Conservation (phyloP, 176 grass and related monocot species). For the Chloris gayana region DNA sequence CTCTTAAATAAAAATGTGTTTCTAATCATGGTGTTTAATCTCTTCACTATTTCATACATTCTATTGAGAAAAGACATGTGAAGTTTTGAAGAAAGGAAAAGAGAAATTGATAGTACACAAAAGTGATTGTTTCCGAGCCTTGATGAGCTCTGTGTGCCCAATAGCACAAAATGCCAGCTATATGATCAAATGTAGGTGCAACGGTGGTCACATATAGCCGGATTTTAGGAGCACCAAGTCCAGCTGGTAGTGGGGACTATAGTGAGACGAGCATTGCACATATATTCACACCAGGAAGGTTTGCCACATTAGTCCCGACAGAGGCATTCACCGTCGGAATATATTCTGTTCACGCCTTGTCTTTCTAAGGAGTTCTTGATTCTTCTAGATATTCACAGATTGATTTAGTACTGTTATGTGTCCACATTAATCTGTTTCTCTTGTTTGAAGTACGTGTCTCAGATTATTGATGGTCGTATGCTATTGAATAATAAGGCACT, state of each 20-base stretch:
- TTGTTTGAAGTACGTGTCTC: conserved; percentile 9
- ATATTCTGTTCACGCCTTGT: conserved; percentile 45
- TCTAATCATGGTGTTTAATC: neutral
- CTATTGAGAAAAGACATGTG: conserved; percentile 5
- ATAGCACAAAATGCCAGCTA: conserved; percentile 50
- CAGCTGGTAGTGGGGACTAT: conserved; percentile 49
- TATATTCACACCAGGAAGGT: conserved; percentile 31
- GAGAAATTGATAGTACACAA: neutral
- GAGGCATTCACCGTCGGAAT: conserved; percentile 40
- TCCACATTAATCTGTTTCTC: conserved; percentile 12
- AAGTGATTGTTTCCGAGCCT: conserved; percentile 25
- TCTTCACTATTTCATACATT: conserved; percentile 13
- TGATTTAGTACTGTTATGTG: conserved; percentile 22
- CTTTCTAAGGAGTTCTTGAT: conserved; percentile 39
- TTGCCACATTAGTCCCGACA: conserved; percentile 57
- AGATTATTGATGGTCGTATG: neutral
- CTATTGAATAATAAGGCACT: neutral
- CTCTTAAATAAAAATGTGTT: conserved; percentile 11
- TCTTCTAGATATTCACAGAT: conserved; percentile 35
- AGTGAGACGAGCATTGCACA: conserved; percentile 34
- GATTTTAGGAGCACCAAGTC: conserved; percentile 53
- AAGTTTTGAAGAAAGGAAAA: conserved; percentile 16
- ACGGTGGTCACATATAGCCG: conserved; percentile 50
- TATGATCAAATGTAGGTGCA: conserved; percentile 47
- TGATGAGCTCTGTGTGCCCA: conserved; percentile 19